phyloP scores from a whole-genome alignment of 768 basidiomycete genomes.

The Hemileccinum impolitum region DNA sequence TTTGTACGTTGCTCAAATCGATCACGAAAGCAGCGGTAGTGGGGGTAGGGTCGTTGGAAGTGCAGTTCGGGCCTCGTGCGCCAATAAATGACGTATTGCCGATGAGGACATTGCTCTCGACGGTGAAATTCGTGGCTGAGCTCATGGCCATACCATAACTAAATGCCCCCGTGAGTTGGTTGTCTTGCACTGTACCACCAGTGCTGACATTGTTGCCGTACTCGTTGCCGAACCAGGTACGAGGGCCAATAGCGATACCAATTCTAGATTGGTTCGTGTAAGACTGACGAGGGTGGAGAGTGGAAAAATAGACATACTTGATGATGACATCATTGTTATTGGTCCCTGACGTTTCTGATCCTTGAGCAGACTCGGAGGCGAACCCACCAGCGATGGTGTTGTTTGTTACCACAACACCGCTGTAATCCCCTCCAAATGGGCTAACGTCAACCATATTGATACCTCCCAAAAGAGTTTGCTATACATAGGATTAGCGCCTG shows the following conservation, averaged over 20 bases:
- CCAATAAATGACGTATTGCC: conserved; percentile 80
- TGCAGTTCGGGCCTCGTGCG: conserved; percentile 63
- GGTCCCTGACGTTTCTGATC: conserved; percentile 46
- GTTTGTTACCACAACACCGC: conserved; percentile 59
- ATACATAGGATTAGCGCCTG: neutral
- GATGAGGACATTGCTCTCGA: conserved; percentile 55
- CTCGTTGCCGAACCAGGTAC: conserved; percentile 65
- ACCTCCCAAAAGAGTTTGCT: conserved; percentile 71
- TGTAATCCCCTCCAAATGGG: conserved; percentile 66
- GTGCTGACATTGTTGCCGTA: conserved; percentile 53
- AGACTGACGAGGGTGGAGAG: neutral
- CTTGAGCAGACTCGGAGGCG: conserved; percentile 43
- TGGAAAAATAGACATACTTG: conserved; percentile 48
- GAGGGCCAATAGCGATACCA: conserved; percentile 77
- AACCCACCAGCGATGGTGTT: conserved; percentile 71
- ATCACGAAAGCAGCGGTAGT: conserved; percentile 57
- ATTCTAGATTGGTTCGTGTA: conserved; percentile 45
- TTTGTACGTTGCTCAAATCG: conserved; percentile 40
- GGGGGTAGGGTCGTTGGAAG: conserved; percentile 45
- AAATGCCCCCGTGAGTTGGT: conserved; percentile 64
- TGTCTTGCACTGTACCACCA: conserved; percentile 54
- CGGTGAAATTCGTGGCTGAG: conserved; percentile 62
- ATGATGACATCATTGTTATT: conserved; percentile 61
- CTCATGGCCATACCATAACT: conserved; percentile 69
- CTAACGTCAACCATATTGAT: conserved; percentile 75